Base-by-base conservation (phyloP, 495 filamentous ascomycete genomes). In the Acidiella bohemica region DNA sequence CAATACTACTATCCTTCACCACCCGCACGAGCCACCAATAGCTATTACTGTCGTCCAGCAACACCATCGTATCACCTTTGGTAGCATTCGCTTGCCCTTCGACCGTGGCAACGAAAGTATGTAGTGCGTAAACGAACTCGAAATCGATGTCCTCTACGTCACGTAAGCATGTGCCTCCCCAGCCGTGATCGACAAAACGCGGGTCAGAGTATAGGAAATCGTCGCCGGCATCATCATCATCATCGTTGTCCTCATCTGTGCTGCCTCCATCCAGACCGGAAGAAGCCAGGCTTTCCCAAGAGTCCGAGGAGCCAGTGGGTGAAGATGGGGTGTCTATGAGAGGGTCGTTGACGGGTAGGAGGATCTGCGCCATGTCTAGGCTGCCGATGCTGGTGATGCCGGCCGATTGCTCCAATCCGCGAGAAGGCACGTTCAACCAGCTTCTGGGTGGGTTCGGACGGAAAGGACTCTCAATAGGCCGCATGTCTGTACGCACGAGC, bases 1-100 rank as follows among this genome's bases (percentile, higher is more conserved):
- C 90, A 59, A 97, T 96, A 54, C 85, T 95, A 54, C 78, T 85
- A 59, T 96, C 92, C 60, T 95, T 94, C 10, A 94, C 86, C 14
- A 99, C 84, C 37, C 88, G 72, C 11, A 99, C 90, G 27, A 99
- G 73, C 90, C 90, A 99, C 90, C 90, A 99, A 58, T 99, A 99
- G 59, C 86, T 94, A 65, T 99, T 99, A 58, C 84, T 94, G 53
- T 99, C 90, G 57, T 96, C 90, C n/a, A 99, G 72, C 28, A 99
- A 74, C n/a, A 95, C 86, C 90, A 99, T 99, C 12, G 87, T 95
- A 54, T 99, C 90, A 23, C 90, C 90, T 65, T 99, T 99, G 8
- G 83, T 84, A 32, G 90, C 90, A 67, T 96, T 96, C 42, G 90
- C 90, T 61, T 99, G 90, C 5, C 90, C 90, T 62, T 99, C 92